These are phyloP conservation scores for Bruguiera parviflora DNA, from an alignment of 345 rosid genomes.

Conservation along the genomic window DNA sequence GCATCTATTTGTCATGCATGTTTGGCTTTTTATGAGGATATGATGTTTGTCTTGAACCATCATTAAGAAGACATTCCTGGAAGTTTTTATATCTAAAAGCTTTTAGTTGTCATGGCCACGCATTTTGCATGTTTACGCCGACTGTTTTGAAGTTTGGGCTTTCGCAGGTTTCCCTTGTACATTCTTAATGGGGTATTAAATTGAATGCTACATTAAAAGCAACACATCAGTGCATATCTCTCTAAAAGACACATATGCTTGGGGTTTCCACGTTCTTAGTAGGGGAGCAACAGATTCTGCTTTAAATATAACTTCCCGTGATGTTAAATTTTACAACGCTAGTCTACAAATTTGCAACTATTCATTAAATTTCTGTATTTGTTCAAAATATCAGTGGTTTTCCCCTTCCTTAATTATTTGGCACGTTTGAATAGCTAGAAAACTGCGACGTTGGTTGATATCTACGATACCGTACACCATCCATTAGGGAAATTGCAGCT, in stretches of 20 bases:
- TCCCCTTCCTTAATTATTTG: neutral
- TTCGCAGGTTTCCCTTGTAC: neutral
- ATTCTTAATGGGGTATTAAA: neutral
- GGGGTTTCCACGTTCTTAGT: neutral
- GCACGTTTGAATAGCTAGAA: neutral
- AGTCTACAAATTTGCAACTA: too few relatives aligned
- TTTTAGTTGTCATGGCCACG: too few relatives aligned
- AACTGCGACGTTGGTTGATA: neutral
- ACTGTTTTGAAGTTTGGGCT: neutral
- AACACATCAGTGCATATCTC: neutral
- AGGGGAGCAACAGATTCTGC: too few relatives aligned
- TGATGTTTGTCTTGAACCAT: too few relatives aligned
- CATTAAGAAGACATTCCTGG: too few relatives aligned
- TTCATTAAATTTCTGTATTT: neutral
- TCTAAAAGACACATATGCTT: neutral
- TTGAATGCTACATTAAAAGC: neutral
- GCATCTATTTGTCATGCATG: too few relatives aligned
- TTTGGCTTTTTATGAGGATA: too few relatives aligned
- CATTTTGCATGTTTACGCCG: too few relatives aligned
- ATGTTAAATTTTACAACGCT: too few relatives aligned
- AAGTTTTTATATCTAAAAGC: too few relatives aligned
- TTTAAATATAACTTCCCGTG: too few relatives aligned
- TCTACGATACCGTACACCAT: neutral
- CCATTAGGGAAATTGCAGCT: neutral
- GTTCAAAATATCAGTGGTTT: neutral